Conservation (phyloP, 768 basidiomycete species). For the Tremella yokohamensis region DNA sequence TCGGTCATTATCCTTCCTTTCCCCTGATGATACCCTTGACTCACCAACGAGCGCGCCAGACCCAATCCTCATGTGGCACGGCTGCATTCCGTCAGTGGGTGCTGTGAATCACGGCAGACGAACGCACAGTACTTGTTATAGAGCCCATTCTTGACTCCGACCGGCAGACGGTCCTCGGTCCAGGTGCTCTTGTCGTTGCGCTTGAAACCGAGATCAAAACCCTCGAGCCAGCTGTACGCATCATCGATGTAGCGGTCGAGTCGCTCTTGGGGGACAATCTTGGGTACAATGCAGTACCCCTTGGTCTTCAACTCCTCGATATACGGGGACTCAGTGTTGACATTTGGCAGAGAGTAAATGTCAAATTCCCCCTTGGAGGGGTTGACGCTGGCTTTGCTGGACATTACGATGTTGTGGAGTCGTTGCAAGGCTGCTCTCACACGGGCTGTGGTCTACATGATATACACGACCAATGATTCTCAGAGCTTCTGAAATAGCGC, state of each 20-base stretch:
- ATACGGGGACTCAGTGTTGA: constrained; percentile 10
- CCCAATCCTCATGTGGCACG: constrained; percentile 19
- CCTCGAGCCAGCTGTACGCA: constrained; percentile 32
- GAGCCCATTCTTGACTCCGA: constrained; percentile 24
- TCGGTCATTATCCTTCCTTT: background rate
- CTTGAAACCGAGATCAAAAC: constrained; percentile 31
- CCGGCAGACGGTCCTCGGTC: constrained; percentile 6
- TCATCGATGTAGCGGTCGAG: constrained; percentile 26
- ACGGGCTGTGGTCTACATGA: too few relatives aligned
- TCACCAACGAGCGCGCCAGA: constrained; percentile 12
- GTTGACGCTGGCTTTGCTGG: too few relatives aligned
- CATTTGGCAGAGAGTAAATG: constrained; percentile 15
- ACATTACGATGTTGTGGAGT: too few relatives aligned
- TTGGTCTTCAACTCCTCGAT: constrained; percentile 18
- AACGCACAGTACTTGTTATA: constrained; percentile 29
- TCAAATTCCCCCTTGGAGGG: background rate
- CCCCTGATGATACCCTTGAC: background rate
- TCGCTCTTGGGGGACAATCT: constrained; percentile 29
- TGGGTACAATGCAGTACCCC: constrained; percentile 40
- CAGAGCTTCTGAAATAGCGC: too few relatives aligned
- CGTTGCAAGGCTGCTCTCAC: too few relatives aligned
- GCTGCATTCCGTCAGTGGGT: constrained; percentile 17
- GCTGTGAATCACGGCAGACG: background rate
- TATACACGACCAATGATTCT: too few relatives aligned
- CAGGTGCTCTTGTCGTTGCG: constrained; percentile 35